Percentiles rank a stretch among this genome's conserved stretches.
Conservation (phyloP, 495 filamentous ascomycete genomes). For the Trichoderma gamsii region DNA sequence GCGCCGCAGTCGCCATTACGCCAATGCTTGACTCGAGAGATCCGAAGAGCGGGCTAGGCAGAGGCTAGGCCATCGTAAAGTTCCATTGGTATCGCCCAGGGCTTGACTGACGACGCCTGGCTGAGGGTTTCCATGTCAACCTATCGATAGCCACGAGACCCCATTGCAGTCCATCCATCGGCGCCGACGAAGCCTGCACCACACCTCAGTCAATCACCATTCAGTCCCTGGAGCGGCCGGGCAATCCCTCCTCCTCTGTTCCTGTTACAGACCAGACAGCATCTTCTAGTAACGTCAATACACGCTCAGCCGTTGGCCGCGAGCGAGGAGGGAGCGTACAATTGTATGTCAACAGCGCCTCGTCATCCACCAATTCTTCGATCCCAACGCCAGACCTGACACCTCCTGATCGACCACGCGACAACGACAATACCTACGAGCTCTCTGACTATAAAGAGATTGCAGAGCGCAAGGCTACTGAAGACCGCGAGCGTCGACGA, state of each 20-base stretch:
- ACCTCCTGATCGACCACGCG: neutral
- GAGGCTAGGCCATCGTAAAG: slow-evolving; percentile 1
- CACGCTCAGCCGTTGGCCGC: slow-evolving; percentile 22
- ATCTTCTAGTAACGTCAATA: slow-evolving; percentile 21
- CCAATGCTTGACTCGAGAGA: neutral
- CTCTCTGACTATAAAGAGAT: slow-evolving; percentile 27
- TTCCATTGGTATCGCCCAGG: neutral
- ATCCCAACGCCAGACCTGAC: neutral
- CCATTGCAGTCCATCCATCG: neutral
- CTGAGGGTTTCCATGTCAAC: neutral
- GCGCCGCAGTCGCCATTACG: neutral
- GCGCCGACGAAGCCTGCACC: neutral
- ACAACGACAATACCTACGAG: slow-evolving; percentile 27
- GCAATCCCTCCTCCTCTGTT: slow-evolving; percentile 36
- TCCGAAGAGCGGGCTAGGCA: neutral
- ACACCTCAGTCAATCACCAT: slow-evolving; percentile 28
- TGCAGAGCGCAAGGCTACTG: slow-evolving; percentile 13
- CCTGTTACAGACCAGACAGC: slow-evolving; percentile 23
- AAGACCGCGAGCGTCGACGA: slow-evolving; percentile 22
- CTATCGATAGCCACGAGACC: neutral
- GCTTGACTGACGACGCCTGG: neutral
- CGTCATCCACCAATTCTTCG: slow-evolving; percentile 13
- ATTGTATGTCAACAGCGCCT: slow-evolving; percentile 4
- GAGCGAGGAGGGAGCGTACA: slow-evolving; percentile 38
- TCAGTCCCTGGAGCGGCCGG: slow-evolving; percentile 24